Base-by-base conservation (phyloP, 23 red algal genomes). In the Cyanidium caldarium region DNA sequence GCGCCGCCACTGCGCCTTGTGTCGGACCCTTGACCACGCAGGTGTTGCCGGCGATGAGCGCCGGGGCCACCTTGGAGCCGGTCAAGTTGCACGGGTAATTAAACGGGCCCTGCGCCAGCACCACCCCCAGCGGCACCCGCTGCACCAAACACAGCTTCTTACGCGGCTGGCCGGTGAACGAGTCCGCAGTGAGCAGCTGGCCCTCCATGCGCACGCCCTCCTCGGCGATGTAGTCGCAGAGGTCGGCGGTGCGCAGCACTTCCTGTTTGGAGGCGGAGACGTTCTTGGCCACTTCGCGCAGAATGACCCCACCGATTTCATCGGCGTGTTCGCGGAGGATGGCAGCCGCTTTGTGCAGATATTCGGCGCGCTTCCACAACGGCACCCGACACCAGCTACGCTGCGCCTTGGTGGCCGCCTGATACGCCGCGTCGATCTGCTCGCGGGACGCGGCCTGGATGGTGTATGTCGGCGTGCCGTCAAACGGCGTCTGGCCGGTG, bases 81-180 rank as follows among this genome's bases (percentile, higher is more conserved):
- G 67, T 46, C 77, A 81, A 43, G 46, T 81, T 81, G 13, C 45
- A 35, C 19, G 77, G 77, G 41, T 72, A 81, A 42, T 81, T 81
- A 43, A 81, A 81, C 2, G 77, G 77, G 1, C 43, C 38, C 17
- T 61, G 39, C 29, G 38, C 39, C 1, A 67, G 31, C 14, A 81
- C 58, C 3, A 67, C 66, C 25, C 77, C 77, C 2, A 81, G 77
- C 41, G 77, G 77, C 0, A 81, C 66, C 12, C 77, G 5, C 57
- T 73, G 40, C 20, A 81, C 77, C 26, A 81, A 23, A 58, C 46
- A 81, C 19, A 78, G 73, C 33, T 78, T 78, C n/a, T 78, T 68
- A 19, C 73, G 58, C 33, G 40, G 40, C 33, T 78, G 45, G 25
- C 57, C 51, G 2, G 73, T 35, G 34, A 66, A 78, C 37, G 73